phyloP scores from a whole-genome alignment of 768 basidiomycete genomes.

The Lentinus brumalis region DNA sequence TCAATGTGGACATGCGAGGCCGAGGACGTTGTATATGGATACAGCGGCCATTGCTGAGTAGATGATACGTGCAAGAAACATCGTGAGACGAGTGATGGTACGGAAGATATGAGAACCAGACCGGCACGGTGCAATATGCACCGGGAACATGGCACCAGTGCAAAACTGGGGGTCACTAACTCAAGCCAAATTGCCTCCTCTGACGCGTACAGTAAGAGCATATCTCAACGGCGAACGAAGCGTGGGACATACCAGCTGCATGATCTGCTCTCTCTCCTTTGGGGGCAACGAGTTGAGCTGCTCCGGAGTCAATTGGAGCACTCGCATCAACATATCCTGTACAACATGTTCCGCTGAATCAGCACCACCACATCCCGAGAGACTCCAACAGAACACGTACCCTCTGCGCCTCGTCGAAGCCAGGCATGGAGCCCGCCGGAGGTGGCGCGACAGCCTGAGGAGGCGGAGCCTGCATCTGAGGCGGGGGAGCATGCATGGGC shows the following conservation, averaged over 20 bases:
- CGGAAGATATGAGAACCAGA: too few relatives aligned
- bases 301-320: constrained; percentile 76
- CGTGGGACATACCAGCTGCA: constrained; percentile 61
- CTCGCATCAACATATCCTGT: constrained; percentile 85
- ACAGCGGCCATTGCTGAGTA: too few relatives aligned
- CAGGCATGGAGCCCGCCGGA: not conserved
- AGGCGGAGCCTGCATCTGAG: constrained; percentile 32
- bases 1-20: too few relatives aligned
- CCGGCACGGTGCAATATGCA: too few relatives aligned
- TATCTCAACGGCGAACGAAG: not conserved
- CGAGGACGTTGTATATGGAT: too few relatives aligned
- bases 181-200: constrained; percentile 15
- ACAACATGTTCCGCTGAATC: constrained; percentile 14
- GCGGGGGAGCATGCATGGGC: constrained; percentile 33
- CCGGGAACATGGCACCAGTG: too few relatives aligned
- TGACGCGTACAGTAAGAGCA: not conserved
- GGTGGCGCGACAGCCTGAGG: constrained; percentile 37
- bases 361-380: constrained; percentile 3
- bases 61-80: too few relatives aligned
- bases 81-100: too few relatives aligned
- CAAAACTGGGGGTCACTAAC: too few relatives aligned
- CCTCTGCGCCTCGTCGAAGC: constrained; percentile 55
- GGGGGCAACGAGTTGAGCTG: constrained; percentile 84
- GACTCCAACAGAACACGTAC: constrained; percentile 33
- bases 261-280: constrained; percentile 75